Evolutionary conservation across 225 moss, liverwort and hornwort species (phyloP).

Genomic region (Physcomitrellopsis africana): DNA sequence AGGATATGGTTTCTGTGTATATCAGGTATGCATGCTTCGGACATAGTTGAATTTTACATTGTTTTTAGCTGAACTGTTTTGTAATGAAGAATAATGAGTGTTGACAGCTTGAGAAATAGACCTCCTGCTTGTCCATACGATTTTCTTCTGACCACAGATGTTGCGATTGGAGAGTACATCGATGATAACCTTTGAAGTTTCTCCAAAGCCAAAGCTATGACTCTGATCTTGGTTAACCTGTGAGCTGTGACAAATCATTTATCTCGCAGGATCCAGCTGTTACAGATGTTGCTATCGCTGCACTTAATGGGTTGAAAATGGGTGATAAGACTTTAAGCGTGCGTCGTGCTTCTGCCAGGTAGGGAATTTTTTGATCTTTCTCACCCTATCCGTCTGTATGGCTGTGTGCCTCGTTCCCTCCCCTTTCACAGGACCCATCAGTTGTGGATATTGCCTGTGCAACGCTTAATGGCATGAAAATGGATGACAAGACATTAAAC

Average conservation of each 20-base stretch:
- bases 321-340: slow-evolving; percentile 94
- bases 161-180: background rate
- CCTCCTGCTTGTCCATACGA: background rate
- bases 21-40: slow-evolving; percentile 55
- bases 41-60: background rate
- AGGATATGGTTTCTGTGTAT: slow-evolving; percentile 87
- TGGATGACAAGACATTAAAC: slow-evolving; percentile 99
- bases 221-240: slow-evolving; percentile 27
- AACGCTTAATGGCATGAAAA: slow-evolving; percentile 99
- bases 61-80: background rate
- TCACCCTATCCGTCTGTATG: slow-evolving; percentile 41
- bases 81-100: slow-evolving; percentile 8
- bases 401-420: slow-evolving; percentile 39
- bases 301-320: slow-evolving; percentile 99
- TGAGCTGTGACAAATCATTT: slow-evolving; percentile 36
- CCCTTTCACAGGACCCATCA: slow-evolving; percentile 97
- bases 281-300: slow-evolving; percentile 82
- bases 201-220: background rate
- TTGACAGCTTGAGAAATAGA: background rate
- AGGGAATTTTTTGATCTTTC: slow-evolving; percentile 49
- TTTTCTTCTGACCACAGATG: background rate
- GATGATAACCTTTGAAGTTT: background rate
- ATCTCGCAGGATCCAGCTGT: slow-evolving; percentile 78
- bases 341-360: slow-evolving; percentile 91
- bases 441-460: slow-evolving; percentile 99